Evolutionary conservation across 1,139 yeast species (phyloP), one percentile per base, ranked within the genome.

Genomic region (Arxiozyma slooffiae): DNA sequence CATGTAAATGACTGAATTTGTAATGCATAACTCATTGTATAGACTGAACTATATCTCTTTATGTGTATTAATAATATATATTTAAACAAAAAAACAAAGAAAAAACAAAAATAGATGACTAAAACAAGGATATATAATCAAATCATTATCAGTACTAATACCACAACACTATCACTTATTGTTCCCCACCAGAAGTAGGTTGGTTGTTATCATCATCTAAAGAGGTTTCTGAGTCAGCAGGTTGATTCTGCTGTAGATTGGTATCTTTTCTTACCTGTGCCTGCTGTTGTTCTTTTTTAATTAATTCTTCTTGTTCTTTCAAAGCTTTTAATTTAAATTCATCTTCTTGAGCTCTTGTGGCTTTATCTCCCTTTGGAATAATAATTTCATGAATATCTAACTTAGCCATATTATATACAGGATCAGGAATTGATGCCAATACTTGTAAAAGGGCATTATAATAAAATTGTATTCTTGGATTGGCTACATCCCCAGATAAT

Each of bases 241-340:
- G 85, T 61, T 78, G 77, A 55, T 82, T 83, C 50, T 16, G 3
- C 11, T 42, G 45, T 20, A 21, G 21, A 20, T 30, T 34, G 17
- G 84, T 82, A 16, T 78, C 76, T 26, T 48, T 44, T 53, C 77
- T 68, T 59, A 77, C 82, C 65, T 79, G 79, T 61, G 87, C 95
- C 69, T 92, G 86, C 66, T 79, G 78, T 68, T 82, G 83, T 71
- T 92, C 98, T 67, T 86, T 92, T 69, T 86, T 79, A 67, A 92
- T 92, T 71, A 92, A 73, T 66, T 87, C 95, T 67, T 92, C 96
- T 75, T 92, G 98, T 71, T 92, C 98, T 74, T 88, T 88, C 71
- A 92, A 76, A 53, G 90, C 94, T 64, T 87, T 84, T 67, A 92
- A 79, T 68, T 90, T 87, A 76, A 89, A 89, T 71, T 86, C 85